Evolutionary conservation across 441 rosid genomes (phyloP).

Genomic region (Arabidopsis lyrata): DNA sequence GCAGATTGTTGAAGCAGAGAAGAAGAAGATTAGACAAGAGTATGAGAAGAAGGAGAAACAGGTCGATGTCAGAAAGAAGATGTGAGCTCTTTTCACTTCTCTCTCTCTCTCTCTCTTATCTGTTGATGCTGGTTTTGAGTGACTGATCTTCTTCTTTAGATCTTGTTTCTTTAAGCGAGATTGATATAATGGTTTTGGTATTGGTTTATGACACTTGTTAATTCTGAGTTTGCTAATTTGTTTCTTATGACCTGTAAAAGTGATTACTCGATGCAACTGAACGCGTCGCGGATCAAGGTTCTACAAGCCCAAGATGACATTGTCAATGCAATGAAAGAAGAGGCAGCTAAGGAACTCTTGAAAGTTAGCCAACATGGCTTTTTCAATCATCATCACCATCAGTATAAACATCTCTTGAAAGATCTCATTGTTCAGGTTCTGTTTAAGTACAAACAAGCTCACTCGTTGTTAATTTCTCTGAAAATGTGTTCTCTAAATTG

Average conservation of each 20-base stretch:
- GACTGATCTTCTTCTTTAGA: background rate
- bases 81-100: slow-evolving; percentile 50
- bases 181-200: background rate
- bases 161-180: background rate
- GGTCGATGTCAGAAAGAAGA: slow-evolving; percentile 81
- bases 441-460: slow-evolving; percentile 18
- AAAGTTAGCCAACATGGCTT: slow-evolving; percentile 62
- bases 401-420: slow-evolving; percentile 67
- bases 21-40: slow-evolving; percentile 95
- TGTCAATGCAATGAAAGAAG: slow-evolving; percentile 85
- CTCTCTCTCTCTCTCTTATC: background rate
- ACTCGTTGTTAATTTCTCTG: background rate
- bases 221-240: slow-evolving; percentile 4
- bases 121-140: background rate
- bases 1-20: slow-evolving; percentile 87
- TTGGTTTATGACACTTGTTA: background rate
- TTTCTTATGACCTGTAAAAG: slow-evolving; percentile 48
- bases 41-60: slow-evolving; percentile 94
- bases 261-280: slow-evolving; percentile 96
- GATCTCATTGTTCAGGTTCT: slow-evolving; percentile 87
- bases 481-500: background rate
- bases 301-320: slow-evolving; percentile 96
- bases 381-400: slow-evolving; percentile 52
- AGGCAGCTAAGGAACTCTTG: slow-evolving; percentile 76
- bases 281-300: slow-evolving; percentile 91